phyloP scores from a whole-genome alignment of 495 filamentous ascomycete genomes.

The Pseudevernia furfuracea region DNA sequence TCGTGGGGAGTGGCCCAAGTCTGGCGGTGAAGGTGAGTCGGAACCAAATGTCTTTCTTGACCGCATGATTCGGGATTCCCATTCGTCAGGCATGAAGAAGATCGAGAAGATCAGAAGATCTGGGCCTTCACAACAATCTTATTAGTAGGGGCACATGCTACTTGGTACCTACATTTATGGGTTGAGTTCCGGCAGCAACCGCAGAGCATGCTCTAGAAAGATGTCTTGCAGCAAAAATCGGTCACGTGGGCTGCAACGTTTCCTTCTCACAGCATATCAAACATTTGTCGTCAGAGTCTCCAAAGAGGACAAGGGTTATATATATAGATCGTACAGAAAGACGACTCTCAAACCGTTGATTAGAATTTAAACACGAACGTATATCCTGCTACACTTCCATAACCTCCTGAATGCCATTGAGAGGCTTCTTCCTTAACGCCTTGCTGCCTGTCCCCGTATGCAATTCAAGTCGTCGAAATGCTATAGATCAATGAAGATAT shows the following conservation, averaged over 20 bases:
- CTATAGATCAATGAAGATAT: slow-evolving; percentile 16
- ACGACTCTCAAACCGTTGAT: background rate
- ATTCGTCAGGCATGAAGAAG: background rate
- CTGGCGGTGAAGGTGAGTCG: background rate
- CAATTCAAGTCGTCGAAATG: slow-evolving; percentile 9
- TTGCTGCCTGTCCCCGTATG: slow-evolving; percentile 7
- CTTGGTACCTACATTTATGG: background rate
- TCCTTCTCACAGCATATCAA: background rate
- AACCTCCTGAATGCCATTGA: slow-evolving; percentile 1
- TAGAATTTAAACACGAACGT: slow-evolving; percentile 4
- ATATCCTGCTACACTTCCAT: slow-evolving; percentile 1
- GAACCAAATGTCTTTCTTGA: background rate
- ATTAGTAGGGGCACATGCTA: background rate
- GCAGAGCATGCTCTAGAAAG: slow-evolving; percentile 9
- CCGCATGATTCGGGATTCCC: background rate
- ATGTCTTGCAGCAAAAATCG: slow-evolving; percentile 19
- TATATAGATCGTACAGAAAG: background rate
- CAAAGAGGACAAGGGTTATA: background rate
- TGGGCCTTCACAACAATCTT: background rate
- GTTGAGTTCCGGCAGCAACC: slow-evolving; percentile 16
- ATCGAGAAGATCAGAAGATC: slow-evolving; percentile 2
- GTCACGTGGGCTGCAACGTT: slow-evolving; percentile 15
- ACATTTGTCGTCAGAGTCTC: background rate
- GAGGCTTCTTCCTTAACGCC: slow-evolving; percentile 9
- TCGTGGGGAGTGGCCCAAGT: background rate